Evolutionary conservation across 306 rosid genomes (phyloP), one percentile per base, ranked within the genome.

Genomic region (Mucuna pruriens): DNA sequence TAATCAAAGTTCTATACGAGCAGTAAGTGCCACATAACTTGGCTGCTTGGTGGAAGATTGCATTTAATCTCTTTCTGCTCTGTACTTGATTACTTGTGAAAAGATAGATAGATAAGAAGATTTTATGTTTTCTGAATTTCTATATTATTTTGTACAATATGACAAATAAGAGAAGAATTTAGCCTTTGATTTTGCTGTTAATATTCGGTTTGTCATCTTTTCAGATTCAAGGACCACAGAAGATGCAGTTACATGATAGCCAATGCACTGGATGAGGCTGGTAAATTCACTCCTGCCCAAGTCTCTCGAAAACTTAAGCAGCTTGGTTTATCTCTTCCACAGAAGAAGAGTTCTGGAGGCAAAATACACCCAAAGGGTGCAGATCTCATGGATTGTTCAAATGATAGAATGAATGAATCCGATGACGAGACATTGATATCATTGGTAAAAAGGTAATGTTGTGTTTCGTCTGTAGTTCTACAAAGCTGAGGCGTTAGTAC

Each of bases 221-320:
- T 51, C 78, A 87, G 98, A 84, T 95, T 92, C 80, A 95, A 95
- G 84, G 97, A 88, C 75, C 92, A 95, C 57, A 86, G 80, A 84
- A 90, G 91, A 80, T 95, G 97, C 82, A 91, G 90, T 82, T 86
- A 80, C 81, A 90, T 91, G 98, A 92, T 95, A 87, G 97, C 98
- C 72, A 91, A 85, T 79, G 92, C 92, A 76, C 85, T 91, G 86
- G 97, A 86, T 74, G 86, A 51, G 22, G 90, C 86, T 73, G 86
- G 82, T 49, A 88, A 95, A 81, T 84, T 90, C 82, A 89, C 92
- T 42, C 84, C 99, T 86, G 80, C 89, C 5, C 95, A 89, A 82
- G 90, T 95, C 84, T 90, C 91, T 81, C 91, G 83, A 69, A 93
- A 92, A 79, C 99, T 95, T 63, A 92, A 92, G 90, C 89, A 95